phyloP scores from a whole-genome alignment of 1,284 basidiomycete species.

The Chalciporus sp. region DNA sequence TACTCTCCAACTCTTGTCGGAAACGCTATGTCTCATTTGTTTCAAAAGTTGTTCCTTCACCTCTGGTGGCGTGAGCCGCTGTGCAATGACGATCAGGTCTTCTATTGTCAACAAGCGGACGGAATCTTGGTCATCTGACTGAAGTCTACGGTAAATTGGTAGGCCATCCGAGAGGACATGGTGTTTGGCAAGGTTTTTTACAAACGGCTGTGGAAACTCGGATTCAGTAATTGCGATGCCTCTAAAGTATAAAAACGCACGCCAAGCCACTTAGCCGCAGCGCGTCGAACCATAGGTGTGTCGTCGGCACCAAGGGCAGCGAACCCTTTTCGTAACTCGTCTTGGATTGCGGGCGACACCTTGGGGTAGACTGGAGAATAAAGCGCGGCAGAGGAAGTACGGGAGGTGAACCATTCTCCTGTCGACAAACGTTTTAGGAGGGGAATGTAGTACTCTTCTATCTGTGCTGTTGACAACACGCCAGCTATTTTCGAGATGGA shows the following conservation, averaged over 20 bases:
- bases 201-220: conserved; percentile 58
- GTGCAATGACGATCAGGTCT: conserved; percentile 91
- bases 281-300: conserved; percentile 98
- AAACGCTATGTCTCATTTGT: conserved; percentile 85
- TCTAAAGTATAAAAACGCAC: conserved; percentile 51
- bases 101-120: conserved; percentile 96
- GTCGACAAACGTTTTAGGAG: conserved; percentile 87
- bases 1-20: conserved; percentile 98
- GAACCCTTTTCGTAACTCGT: conserved; percentile 90
- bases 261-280: conserved; percentile 95
- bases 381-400: conserved; percentile 93
- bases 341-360: conserved; percentile 76
- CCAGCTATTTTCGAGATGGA: conserved; percentile 92
- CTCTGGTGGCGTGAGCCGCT: conserved; percentile 83
- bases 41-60: conserved; percentile 90
- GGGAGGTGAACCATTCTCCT: conserved; percentile 99
- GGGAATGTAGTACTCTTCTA: conserved; percentile 93
- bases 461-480: conserved; percentile 77
- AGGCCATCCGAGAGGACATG: conserved; percentile 89
- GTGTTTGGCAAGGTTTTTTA: conserved; percentile 75
- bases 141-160: conserved; percentile 92
- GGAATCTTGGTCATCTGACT: conserved; percentile 97
- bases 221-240: conserved; percentile 2
- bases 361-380: conserved; percentile 92
- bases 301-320: conserved; percentile 88